A percentile compares a stretch with the other conserved stretches of the same genome.
phyloP scores from a whole-genome alignment of 2,329 filamentous ascomycete genomes.

The Diaporthe ampelina region DNA sequence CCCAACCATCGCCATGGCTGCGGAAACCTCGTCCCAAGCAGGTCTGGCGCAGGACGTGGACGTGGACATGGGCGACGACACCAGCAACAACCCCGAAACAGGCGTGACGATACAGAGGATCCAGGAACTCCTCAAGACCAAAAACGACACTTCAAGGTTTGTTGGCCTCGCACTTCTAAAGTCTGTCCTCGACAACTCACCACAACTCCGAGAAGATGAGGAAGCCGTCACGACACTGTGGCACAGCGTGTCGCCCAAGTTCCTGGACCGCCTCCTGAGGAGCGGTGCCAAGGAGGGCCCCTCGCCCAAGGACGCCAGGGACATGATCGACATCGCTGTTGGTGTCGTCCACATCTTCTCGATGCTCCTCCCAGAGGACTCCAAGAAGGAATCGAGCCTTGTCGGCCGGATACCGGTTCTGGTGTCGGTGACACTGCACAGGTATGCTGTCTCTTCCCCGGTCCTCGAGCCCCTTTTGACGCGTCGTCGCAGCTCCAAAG shows the following conservation, averaged over 20 bases:
- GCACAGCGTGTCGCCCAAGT: constrained; percentile 72
- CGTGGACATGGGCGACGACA: not conserved
- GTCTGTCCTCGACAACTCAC: constrained; percentile 73
- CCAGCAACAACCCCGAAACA: constrained; percentile 2
- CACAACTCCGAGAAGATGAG: constrained; percentile 63
- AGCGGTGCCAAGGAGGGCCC: constrained; percentile 59
- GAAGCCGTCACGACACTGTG: constrained; percentile 65
- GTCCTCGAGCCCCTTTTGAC: constrained; percentile 34
- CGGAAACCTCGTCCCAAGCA: constrained; percentile 17
- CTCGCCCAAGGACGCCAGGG: constrained; percentile 60
- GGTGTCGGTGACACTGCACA: constrained; percentile 65
- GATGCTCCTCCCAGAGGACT: constrained; percentile 66
- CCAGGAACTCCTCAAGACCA: constrained; percentile 67
- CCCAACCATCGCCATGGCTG: not conserved
- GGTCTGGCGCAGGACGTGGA: constrained; percentile 6
- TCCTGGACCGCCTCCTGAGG: constrained; percentile 73
- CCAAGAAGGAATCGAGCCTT: constrained; percentile 61
- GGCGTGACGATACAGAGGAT: constrained; percentile 61
- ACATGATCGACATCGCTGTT: constrained; percentile 75
- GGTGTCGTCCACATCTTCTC: constrained; percentile 75
- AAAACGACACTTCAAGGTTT: constrained; percentile 77
- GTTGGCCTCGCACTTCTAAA: constrained; percentile 77
- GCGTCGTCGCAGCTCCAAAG: constrained; percentile 58
- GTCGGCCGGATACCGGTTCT: constrained; percentile 67
- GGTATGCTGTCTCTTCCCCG: constrained; percentile 55